Evolutionary conservation across 2,329 filamentous ascomycete species (phyloP), one percentile per base, ranked within the genome.

Genomic region (Alternaria brassicae): DNA sequence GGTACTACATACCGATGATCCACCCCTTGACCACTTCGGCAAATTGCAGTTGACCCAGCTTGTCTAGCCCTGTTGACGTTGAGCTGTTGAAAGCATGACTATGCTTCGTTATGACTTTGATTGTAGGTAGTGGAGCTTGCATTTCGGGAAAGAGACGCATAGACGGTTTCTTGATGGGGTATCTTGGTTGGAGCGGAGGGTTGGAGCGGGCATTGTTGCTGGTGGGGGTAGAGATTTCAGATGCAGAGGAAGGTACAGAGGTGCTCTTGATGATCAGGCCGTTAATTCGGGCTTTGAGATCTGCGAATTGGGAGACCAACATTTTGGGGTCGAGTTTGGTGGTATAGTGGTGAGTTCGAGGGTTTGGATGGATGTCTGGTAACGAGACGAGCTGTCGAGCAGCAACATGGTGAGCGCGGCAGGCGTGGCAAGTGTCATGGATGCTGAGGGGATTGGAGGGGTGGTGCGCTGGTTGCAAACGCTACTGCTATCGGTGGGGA

Each of bases 11-110:
- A 61, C 45, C 59, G 28, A 61, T 23, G 3, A 61, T 52, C 42
- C 23, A 32, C 1, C 10, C 21, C 13, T 58, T 61, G 7, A 61
- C 4, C 8, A 12, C 2, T 21, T 51, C 13, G 6, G 37, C 15
- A 40, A 61, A 61, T 6, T 58, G 44, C 5, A 58, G 3, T 21
- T 61, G 59, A 19, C 32, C 13, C 32, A 61, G 13, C n/a, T 58
- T 58, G 19, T 39, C 40, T 40, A 58, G 19, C 15, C 59, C 55
- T 6, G 45, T 23, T 23, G 30, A 50, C 27, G 40, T 51, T 19
- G 54, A 32, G 17, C 50, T 52, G 13, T 55, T 56, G 39, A 58
- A 61, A 1, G 44, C 34, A 28, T 42, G 44, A 21, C 50, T 58
- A 32, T 56, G 58, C 28, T 41, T 48, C 7, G 36, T 53, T 4